Percentiles rank a stretch among this genome's conserved stretches.
Conservation (phyloP, 164 flowering plant species). For the Berberis thunbergii region DNA sequence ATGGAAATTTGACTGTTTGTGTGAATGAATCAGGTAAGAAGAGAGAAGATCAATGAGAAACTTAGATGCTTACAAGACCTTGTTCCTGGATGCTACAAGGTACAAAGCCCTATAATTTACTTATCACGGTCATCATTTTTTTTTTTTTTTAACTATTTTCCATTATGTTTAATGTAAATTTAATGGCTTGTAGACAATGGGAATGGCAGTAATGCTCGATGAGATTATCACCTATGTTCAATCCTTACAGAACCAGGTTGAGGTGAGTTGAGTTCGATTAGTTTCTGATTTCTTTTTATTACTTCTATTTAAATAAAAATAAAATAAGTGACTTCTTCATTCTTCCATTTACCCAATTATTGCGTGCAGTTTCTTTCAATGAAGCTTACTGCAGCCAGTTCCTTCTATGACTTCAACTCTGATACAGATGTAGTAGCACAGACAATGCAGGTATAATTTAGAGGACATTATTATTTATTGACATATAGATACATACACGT, state of each 20-base stretch:
- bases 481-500: background rate
- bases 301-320: background rate
- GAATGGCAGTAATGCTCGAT: slow-evolving; percentile 73
- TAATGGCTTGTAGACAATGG: slow-evolving; percentile 46
- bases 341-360: background rate
- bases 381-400: slow-evolving; percentile 62
- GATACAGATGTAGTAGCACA: slow-evolving; percentile 24
- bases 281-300: too few species aligned
- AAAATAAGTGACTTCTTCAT: background rate
- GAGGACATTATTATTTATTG: background rate
- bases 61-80: slow-evolving; percentile 46
- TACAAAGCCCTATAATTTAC: slow-evolving; percentile 1
- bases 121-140: background rate
- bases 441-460: slow-evolving; percentile 26
- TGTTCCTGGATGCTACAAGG: slow-evolving; percentile 74
- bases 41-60: slow-evolving; percentile 64
- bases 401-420: slow-evolving; percentile 41
- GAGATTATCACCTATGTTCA: slow-evolving; percentile 49
- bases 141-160: background rate
- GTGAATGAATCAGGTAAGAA: slow-evolving; percentile 30
- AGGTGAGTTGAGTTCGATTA: slow-evolving; percentile 23
- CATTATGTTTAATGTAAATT: background rate
- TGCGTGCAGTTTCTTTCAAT: slow-evolving; percentile 48
- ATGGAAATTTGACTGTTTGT: background rate
- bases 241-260: slow-evolving; percentile 56